Conservation (phyloP, 2,329 filamentous ascomycete genomes). For the Septoria petroselini region DNA sequence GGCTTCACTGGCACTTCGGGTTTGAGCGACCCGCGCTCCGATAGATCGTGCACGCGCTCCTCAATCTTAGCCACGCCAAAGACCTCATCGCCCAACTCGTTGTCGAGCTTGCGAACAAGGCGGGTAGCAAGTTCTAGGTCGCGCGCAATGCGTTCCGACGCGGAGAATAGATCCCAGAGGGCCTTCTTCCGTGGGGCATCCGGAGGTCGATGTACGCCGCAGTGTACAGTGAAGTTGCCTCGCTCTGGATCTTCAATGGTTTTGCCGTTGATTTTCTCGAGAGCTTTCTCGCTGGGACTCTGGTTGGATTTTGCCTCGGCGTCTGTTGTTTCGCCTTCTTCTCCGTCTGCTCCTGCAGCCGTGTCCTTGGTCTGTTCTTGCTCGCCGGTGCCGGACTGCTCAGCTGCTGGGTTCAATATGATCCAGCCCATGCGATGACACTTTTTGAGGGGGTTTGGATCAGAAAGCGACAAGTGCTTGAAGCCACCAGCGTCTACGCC, state of each 20-base stretch:
- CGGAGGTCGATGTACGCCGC: constrained; percentile 90
- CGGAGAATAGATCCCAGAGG: constrained; percentile 92
- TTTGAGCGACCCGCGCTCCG: constrained; percentile 71
- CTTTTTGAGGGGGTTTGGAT: constrained; percentile 94
- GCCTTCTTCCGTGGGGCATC: constrained; percentile 87
- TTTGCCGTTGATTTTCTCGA: constrained; percentile 95
- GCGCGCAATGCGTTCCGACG: constrained; percentile 87
- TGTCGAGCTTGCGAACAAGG: constrained; percentile 78
- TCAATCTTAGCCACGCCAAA: constrained; percentile 79
- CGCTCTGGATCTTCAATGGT: constrained; percentile 91
- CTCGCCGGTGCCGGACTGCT: constrained; percentile 62
- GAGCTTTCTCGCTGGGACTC: constrained; percentile 63
- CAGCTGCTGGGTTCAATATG: constrained; percentile 78
- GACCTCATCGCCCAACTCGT: constrained; percentile 72
- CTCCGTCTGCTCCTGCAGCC: constrained; percentile 19
- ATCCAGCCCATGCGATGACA: constrained; percentile 99
- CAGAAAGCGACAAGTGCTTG: constrained; percentile 92
- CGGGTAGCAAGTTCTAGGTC: constrained; percentile 81
- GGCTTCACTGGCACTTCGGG: constrained; percentile 55
- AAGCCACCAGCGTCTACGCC: constrained; percentile 89
- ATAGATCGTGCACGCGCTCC: constrained; percentile 78
- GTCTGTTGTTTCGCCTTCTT: constrained; percentile 21
- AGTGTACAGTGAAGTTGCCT: constrained; percentile 95
- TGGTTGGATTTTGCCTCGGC: constrained; percentile 16
- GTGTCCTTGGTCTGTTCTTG: not conserved